Evolutionary conservation across 2,329 filamentous ascomycete species (phyloP), one percentile per base, ranked within the genome.

Genomic region (Bimuria novae-zelandiae): DNA sequence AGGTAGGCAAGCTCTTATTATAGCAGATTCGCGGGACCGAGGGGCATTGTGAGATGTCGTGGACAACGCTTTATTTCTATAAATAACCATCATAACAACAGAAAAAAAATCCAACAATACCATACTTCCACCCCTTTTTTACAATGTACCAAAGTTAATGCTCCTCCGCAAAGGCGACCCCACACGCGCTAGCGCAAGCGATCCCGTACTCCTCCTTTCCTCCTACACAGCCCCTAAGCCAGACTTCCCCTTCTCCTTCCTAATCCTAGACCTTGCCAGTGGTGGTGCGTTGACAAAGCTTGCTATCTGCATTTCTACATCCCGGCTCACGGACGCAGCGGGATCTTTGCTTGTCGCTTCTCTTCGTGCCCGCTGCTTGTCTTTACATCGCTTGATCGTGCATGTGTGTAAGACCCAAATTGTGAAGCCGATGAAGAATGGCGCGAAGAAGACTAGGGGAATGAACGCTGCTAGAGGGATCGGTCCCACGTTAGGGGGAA

Each of bases 401-500:
- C 44, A 50, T 14, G 25, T 47, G 19, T 37, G 49, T 2, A 37
- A 21, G 7, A 52, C 7, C 23, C 35, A 56, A 2, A 25, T 6
- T 1, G 42, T 25, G 8, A 47, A 45, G 1, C n/a, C 35, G 14
- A 52, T 17, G 4, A 29, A 1, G 21, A 56, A 56, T 3, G 54
- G 54, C 11, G 25, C 46, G 30, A 56, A 56, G 14, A 53, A 30
- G 25, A 40, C 47, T 11, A 56, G 35, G 10, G 39, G 27, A 29
- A 56, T 56, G 29, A 56, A 54, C 1, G 51, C 51, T 2, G 54
- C 21, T 6, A 56, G 42, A 3, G 46, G 50, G 11, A 56, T 56
- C 1, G 36, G 43, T 27, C 54, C 50, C 14, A 56, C 19, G 17
- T 17, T 16, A 2, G 47, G 47, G 14, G 22, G 6, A 7, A 21